phyloP scores from a whole-genome alignment of 2,329 filamentous ascomycete genomes.

The Ophiocordyceps camponoti-leonardi region DNA sequence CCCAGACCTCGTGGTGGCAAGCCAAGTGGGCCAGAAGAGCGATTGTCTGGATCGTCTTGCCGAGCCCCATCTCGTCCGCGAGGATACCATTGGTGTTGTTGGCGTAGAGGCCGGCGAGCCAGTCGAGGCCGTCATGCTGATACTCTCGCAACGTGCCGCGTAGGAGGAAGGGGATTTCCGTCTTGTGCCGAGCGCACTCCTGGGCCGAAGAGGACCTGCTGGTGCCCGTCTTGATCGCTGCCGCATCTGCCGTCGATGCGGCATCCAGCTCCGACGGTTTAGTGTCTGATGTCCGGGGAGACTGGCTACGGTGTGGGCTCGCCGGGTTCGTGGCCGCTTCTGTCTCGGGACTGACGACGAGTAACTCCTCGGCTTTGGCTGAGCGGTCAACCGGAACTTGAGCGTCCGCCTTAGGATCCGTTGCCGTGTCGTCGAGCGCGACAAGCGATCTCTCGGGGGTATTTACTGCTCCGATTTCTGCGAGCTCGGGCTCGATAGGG shows the following conservation, averaged over 20 bases:
- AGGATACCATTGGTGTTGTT: conserved; percentile 92
- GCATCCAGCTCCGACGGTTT: conserved; percentile 32
- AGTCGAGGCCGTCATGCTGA: conserved; percentile 92
- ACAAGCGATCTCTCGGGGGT: not conserved
- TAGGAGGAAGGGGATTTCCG: conserved; percentile 63
- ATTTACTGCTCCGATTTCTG: not conserved
- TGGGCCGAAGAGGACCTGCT: conserved; percentile 18
- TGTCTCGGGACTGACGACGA: conserved; percentile 20
- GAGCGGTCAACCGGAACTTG: not conserved
- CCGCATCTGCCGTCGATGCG: conserved; percentile 18
- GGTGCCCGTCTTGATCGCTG: conserved; percentile 9
- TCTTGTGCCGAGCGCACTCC: conserved; percentile 31
- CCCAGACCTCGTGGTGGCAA: conserved; percentile 81
- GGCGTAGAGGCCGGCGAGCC: conserved; percentile 83
- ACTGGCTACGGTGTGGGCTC: conserved; percentile 27
- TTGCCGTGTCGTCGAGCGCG: not conserved
- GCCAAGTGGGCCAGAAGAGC: conserved; percentile 84
- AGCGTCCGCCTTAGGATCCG: not conserved
- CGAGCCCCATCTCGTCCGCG: conserved; percentile 95
- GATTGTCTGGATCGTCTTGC: conserved; percentile 97
- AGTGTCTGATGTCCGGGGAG: conserved; percentile 30
- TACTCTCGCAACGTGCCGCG: conserved; percentile 87
- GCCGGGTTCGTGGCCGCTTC: conserved; percentile 24
- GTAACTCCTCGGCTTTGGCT: not conserved
- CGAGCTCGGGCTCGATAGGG: not conserved